Conservation (phyloP, 2,329 filamentous ascomycete genomes). For the Scytalidium sp. region DNA sequence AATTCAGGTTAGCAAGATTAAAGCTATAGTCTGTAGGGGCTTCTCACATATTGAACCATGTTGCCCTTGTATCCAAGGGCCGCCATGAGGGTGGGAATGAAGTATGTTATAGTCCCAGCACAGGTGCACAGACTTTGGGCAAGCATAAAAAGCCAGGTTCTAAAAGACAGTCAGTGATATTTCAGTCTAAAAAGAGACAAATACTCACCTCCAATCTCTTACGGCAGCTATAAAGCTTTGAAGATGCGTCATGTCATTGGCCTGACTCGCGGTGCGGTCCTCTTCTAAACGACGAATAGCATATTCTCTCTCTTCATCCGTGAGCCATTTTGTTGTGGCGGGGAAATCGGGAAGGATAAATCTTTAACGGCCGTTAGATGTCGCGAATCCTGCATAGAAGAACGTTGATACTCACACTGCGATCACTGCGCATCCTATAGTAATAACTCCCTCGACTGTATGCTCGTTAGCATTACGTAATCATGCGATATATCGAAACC, state of each 20-base stretch:
- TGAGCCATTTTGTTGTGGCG: conserved; percentile 8
- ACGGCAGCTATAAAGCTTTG: conserved; percentile 1
- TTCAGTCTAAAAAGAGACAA: not conserved
- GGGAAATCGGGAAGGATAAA: conserved; percentile 10
- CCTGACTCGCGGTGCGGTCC: conserved; percentile 3
- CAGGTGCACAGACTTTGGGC: conserved; percentile 5
- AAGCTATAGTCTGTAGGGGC: not conserved
- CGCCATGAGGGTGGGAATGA: conserved; percentile 5
- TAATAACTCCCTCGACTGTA: conserved; percentile 37
- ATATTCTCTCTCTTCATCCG: conserved; percentile 2
- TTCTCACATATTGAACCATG: conserved; percentile 1
- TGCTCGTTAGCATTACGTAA: conserved; percentile 2
- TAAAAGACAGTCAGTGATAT: not conserved
- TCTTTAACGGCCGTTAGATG: conserved; percentile 20
- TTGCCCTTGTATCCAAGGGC: conserved; percentile 3
- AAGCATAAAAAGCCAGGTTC: conserved; percentile 5
- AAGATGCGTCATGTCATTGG: not conserved
- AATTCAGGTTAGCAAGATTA: not conserved
- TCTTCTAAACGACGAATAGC: conserved; percentile 5
- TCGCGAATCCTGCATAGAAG: not conserved
- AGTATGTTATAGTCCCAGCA: conserved; percentile 6
- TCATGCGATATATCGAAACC: not conserved
- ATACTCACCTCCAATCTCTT: conserved; percentile 6
- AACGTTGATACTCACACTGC: conserved; percentile 17
- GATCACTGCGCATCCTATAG: conserved; percentile 31